A percentile compares a stretch with the other conserved stretches of the same genome.
Evolutionary conservation across 177 flowering plant genomes (phyloP).

Genomic region (Vitis hybrid): DNA sequence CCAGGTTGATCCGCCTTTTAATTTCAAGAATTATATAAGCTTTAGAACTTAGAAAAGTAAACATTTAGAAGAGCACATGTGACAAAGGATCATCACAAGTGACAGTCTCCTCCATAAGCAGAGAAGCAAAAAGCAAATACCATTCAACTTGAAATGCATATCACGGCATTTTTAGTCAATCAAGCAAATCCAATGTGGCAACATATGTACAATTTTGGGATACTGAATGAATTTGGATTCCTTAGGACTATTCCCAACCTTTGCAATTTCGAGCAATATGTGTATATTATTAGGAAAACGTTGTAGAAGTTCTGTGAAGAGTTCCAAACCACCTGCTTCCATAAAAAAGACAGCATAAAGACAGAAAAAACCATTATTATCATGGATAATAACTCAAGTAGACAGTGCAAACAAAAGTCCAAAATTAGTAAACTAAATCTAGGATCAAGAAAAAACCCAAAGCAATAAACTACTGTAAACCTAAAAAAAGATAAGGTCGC

Average conservation of each 20-base stretch:
- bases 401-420: neutral
- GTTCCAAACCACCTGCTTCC: conserved; percentile 81
- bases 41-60: neutral
- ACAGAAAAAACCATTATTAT: conserved; percentile 1
- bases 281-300: conserved; percentile 88
- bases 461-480: neutral
- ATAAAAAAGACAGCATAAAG: conserved; percentile 5
- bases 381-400: conserved; percentile 4
- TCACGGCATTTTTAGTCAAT: neutral
- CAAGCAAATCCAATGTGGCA: neutral
- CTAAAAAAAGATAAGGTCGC: neutral
- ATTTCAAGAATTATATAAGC: neutral
- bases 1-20: too few relatives aligned
- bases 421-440: neutral
- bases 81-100: too few relatives aligned
- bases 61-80: too few relatives aligned
- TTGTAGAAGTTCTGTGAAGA: conserved; percentile 76
- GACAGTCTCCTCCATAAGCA: neutral
- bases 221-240: neutral
- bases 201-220: neutral
- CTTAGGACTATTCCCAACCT: conserved; percentile 43
- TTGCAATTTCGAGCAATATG: conserved; percentile 86
- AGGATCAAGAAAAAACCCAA: neutral
- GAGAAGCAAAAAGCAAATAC: neutral
- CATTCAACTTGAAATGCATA: neutral